phyloP scores from a whole-genome alignment of 352 stramenopile genomes.

The Plasmopara viticola region DNA sequence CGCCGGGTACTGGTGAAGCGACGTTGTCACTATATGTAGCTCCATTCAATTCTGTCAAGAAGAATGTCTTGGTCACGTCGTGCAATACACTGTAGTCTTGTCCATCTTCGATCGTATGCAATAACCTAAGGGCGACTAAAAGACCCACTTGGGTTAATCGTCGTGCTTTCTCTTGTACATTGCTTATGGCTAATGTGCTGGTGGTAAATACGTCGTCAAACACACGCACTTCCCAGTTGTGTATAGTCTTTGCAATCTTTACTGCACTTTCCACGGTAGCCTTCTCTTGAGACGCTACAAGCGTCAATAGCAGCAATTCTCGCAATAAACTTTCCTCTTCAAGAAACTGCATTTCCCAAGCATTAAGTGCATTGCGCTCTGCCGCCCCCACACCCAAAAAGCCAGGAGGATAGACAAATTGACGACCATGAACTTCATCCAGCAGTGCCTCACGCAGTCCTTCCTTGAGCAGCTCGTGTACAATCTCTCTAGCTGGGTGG shows the following conservation, averaged over 20 bases:
- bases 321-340: constrained; percentile 53
- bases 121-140: constrained; percentile 28
- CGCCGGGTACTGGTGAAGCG: constrained; percentile 27
- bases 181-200: constrained; percentile 17
- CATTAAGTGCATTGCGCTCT: constrained; percentile 27
- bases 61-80: constrained; percentile 25
- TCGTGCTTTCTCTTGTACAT: constrained; percentile 15
- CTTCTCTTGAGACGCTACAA: constrained; percentile 37
- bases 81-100: constrained; percentile 17
- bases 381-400: constrained; percentile 28
- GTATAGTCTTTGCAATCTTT: constrained; percentile 30
- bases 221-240: constrained; percentile 28
- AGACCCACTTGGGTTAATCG: constrained; percentile 30
- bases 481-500: constrained; percentile 31
- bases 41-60: constrained; percentile 22
- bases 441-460: constrained; percentile 49
- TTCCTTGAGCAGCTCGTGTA: constrained; percentile 45
- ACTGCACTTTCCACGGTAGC: constrained; percentile 26
- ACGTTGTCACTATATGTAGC: constrained; percentile 8
- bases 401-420: constrained; percentile 25
- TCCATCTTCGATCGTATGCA: constrained; percentile 18
- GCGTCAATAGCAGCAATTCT: constrained; percentile 45
- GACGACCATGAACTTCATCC: constrained; percentile 46
- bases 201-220: constrained; percentile 28
- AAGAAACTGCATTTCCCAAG: constrained; percentile 54